Base-by-base conservation (phyloP, 495 filamentous ascomycete genomes). In the Terfezia boudieri region DNA sequence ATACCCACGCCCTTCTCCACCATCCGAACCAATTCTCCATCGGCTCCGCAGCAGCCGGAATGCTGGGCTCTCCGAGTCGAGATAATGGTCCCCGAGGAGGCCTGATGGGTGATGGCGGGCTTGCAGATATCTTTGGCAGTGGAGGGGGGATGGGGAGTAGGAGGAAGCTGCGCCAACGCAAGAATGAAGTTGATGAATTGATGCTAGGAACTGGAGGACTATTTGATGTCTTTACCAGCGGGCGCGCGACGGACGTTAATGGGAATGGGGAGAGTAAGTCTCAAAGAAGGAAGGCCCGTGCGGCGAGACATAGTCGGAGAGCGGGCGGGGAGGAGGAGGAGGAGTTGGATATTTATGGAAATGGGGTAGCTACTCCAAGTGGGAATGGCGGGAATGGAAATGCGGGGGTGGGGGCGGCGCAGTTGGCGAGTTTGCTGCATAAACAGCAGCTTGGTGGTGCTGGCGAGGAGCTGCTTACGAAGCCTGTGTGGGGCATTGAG, bases 1-100 rank as follows among this genome's bases (percentile, higher is more conserved):
- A 96, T 61, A 81, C 78, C 56, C 90, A 84, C 59, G 84, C 90
- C 14, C 76, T 90, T 5, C 78, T 94, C 36, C 76, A 32, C 26
- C 26, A 32, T 32, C 26, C 26, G 7, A 32, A 32, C 26, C 26
- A 32, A 32, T 32, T 32, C 26, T 32, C 26, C 26, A 32, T 32
- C 26, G 26, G 26, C 26, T 32, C 26, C 26, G 26, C 26, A 4
- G 26, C 7, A 0, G 26, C 26, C 4, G 26, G 26, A 5, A 32
- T 32, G 26, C 26, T 32, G 4, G 26, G 26, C 7, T 32, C 26
- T 4, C 26, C 26, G 26, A 32, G 26, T 7, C 26, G 26, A 2
- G 26, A 32, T 32, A 32, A 32, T 32, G 26, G 26, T 7, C 7
- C 26, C 26, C 26, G 26, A 2, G 26, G 26, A 32, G 26, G 26